Conservation (phyloP, 2,329 filamentous ascomycete genomes). For the Colletotrichum karsti region DNA sequence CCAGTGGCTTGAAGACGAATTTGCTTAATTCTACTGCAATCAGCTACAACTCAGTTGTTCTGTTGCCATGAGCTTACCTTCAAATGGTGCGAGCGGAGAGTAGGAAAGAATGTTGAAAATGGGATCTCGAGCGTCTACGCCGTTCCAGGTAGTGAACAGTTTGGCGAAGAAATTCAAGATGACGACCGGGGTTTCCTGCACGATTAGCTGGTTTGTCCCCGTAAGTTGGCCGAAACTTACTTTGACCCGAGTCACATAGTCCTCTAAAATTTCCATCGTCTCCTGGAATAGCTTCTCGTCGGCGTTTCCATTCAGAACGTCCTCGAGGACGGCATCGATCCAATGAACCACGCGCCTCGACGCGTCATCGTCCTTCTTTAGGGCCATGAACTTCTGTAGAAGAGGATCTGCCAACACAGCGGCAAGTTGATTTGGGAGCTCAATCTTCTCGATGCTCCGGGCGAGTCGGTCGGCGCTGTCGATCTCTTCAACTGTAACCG, state of each 20-base stretch:
- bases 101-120: conserved; percentile 68
- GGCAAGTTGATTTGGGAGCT: conserved; percentile 83
- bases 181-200: conserved; percentile 45
- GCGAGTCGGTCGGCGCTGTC: conserved; percentile 76
- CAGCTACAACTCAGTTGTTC: too few relatives aligned
- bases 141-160: conserved; percentile 71
- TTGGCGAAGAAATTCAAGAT: conserved; percentile 57
- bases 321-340: conserved; percentile 64
- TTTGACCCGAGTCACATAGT: conserved; percentile 65
- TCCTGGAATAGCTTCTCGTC: conserved; percentile 59
- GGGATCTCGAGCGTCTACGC: conserved; percentile 57
- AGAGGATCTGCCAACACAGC: conserved; percentile 80
- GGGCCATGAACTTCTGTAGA: conserved; percentile 79
- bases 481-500: conserved; percentile 79
- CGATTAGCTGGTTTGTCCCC: conserved; percentile 4
- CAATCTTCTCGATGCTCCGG: conserved; percentile 77
- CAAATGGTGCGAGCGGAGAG: conserved; percentile 62
- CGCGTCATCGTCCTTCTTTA: conserved; percentile 64
- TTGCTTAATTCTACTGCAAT: conserved; percentile 64
- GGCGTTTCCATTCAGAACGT: conserved; percentile 60
- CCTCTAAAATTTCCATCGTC: conserved; percentile 62
- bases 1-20: conserved; percentile 59
- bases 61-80: conserved; percentile 53
- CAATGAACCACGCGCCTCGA: conserved; percentile 65
- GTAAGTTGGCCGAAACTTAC: conserved; percentile 43